Percentiles rank a stretch among this genome's conserved stretches.
phyloP scores from a whole-genome alignment of 805 yeast species.

The Zygosaccharomyces pseudorouxii region DNA sequence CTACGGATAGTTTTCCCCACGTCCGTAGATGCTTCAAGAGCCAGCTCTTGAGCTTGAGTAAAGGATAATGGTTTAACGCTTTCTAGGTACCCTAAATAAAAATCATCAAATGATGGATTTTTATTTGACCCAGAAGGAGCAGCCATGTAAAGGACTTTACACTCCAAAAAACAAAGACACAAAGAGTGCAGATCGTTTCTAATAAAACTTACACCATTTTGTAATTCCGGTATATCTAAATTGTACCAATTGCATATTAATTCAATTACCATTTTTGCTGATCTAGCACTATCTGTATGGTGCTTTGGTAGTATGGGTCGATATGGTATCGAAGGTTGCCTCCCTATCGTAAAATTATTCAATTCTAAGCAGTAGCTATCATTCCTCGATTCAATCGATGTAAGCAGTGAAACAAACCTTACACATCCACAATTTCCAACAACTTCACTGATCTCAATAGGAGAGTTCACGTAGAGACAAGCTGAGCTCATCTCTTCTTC shows the following conservation, averaged over 20 bases:
- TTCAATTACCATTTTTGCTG: constrained; percentile 22
- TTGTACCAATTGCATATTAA: constrained; percentile 19
- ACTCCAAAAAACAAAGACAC: constrained; percentile 20
- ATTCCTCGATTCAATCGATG: constrained; percentile 15
- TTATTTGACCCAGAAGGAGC: constrained; percentile 5
- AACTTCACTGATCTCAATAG: not conserved
- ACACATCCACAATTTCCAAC: constrained; percentile 4
- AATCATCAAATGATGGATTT: not conserved
- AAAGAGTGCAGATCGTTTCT: constrained; percentile 19
- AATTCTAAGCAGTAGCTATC: constrained; percentile 15
- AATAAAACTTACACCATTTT: constrained; percentile 6
- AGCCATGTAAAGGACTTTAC: constrained; percentile 16
- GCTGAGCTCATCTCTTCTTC: not conserved
- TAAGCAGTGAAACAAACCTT: constrained; percentile 22
- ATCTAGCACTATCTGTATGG: constrained; percentile 11
- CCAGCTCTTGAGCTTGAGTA: not conserved
- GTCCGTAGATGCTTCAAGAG: not conserved
- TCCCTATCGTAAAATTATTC: constrained; percentile 18
- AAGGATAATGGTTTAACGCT: constrained; percentile 14
- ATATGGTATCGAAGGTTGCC: constrained; percentile 11
- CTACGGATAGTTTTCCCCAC: not conserved
- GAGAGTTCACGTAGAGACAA: not conserved
- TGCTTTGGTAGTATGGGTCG: constrained; percentile 16
- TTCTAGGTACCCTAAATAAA: constrained; percentile 9
- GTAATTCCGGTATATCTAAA: constrained; percentile 15